Conservation (phyloP, 768 basidiomycete species). For the Strobilomyces dryophilus region DNA sequence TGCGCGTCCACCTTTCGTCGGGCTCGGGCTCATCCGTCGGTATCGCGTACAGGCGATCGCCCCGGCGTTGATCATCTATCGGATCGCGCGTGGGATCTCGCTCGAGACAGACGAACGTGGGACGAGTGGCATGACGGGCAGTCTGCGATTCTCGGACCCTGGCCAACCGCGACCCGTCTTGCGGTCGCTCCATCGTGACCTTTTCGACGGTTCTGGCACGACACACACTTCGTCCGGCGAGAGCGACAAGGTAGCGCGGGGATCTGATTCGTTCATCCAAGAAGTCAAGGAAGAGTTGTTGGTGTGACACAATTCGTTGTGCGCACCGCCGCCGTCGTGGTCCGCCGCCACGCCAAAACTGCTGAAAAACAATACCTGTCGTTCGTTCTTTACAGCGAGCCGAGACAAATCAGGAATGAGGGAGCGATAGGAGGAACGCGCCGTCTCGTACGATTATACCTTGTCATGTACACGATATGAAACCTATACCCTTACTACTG, state of each 20-base stretch:
- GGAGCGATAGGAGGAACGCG: neutral
- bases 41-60: slow-evolving; percentile 10
- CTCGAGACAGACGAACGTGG: slow-evolving; percentile 15
- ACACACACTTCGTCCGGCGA: neutral
- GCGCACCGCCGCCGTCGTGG: neutral
- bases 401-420: neutral
- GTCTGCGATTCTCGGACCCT: slow-evolving; percentile 10
- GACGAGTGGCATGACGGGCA: neutral
- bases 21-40: neutral
- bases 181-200: neutral
- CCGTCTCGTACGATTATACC: neutral
- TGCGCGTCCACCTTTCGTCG: too few relatives aligned
- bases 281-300: slow-evolving; percentile 1
- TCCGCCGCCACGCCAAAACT: too few relatives aligned
- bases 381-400: neutral
- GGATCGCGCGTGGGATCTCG: slow-evolving; percentile 19
- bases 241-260: neutral
- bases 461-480: neutral
- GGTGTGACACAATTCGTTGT: neutral
- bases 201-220: slow-evolving; percentile 10
- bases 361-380: neutral
- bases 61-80: slow-evolving; percentile 18
- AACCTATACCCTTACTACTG: too few relatives aligned
- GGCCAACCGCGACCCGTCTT: neutral
- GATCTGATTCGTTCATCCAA: slow-evolving; percentile 11